Base-by-base conservation (phyloP, 2,329 filamentous ascomycete species). In the Monilinia aucupariae region DNA sequence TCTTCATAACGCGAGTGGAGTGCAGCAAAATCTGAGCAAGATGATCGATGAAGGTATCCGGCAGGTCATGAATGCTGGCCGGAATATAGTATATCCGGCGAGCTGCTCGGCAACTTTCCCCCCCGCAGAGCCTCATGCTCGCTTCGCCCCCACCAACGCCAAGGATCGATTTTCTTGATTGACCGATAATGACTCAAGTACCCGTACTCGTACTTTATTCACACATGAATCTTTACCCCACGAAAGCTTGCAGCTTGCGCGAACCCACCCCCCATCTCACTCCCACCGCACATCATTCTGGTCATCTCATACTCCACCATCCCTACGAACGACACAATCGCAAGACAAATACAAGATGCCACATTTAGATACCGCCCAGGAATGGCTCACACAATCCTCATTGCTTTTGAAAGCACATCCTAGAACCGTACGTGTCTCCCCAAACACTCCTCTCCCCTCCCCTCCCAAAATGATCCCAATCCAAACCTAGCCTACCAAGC, bases 331-430 rank as follows among this genome's bases (percentile, higher is more conserved):
- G 15, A 17, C 2, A 10, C 45, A 15, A 54, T 54, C 8, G 17
- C 51, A 47, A 12, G 17, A n/a, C 8, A 45, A 17, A 45, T 20
- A 34, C 30, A 71, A 78, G 70, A 96, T 96, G 92, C 88, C 89
- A 3, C 86, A 89, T 75, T 86, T 96, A 74, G 79, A 83, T 59
- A 92, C 90, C 64, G 90, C 90, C 76, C 88, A 96, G 77, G 88
- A 92, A 78, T 99, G 92, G 89, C 89, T 97, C 69, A 86, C 89
- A 71, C 89, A 97, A 76, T 96, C 93, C 17, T 81, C 86, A 22
- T 85, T 92, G 65, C 86, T 99, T 64, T 81, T 99, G 61, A 85
- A 94, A 77, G 93, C 94, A 62, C 87, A 91, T 54, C 94, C 94
- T 4, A 85, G 84, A 41, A 92, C 90, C 48, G 93, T 96, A 84